Conservation (phyloP, 2,329 filamentous ascomycete species). For the Aspergillus sp. region DNA sequence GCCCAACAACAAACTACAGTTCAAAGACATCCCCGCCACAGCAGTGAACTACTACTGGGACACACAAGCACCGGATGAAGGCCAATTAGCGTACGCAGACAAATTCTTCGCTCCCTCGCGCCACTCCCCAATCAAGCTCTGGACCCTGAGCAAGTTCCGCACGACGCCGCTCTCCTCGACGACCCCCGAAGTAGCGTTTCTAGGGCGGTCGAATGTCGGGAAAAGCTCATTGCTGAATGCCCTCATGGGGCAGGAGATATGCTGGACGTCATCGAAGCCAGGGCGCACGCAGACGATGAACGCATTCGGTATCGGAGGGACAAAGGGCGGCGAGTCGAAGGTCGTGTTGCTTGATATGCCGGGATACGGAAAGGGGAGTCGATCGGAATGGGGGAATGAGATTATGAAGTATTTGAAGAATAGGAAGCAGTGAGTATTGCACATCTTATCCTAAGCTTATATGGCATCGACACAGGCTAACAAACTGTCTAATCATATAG, state of each 20-base stretch:
- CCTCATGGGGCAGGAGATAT: constrained; percentile 55
- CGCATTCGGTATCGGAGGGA: constrained; percentile 62
- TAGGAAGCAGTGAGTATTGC: constrained; percentile 57
- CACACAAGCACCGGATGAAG: constrained; percentile 45
- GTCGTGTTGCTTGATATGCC: constrained; percentile 70
- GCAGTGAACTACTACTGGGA: constrained; percentile 54
- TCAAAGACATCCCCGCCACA: constrained; percentile 34
- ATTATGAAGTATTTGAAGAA: constrained; percentile 68
- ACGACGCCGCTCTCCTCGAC: constrained; percentile 55
- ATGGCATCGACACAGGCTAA: neutral
- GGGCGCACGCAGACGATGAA: constrained; percentile 68
- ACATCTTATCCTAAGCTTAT: too few relatives aligned
- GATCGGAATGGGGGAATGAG: constrained; percentile 64
- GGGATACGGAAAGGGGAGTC: constrained; percentile 66
- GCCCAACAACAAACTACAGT: constrained; percentile 28
- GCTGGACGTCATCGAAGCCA: constrained; percentile 59
- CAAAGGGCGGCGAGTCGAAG: constrained; percentile 45
- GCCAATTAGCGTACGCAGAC: constrained; percentile 49
- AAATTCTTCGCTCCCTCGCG: constrained; percentile 49
- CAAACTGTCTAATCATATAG: constrained; percentile 26
- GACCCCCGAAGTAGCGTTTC: constrained; percentile 64
- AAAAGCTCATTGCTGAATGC: constrained; percentile 69
- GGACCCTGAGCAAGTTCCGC: constrained; percentile 62
- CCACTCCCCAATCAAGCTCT: constrained; percentile 58
- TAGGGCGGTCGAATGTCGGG: constrained; percentile 70